These are phyloP conservation scores for Pichia sorboxylosa DNA, from an alignment of 1,139 yeast species.

Conservation along the genomic window DNA sequence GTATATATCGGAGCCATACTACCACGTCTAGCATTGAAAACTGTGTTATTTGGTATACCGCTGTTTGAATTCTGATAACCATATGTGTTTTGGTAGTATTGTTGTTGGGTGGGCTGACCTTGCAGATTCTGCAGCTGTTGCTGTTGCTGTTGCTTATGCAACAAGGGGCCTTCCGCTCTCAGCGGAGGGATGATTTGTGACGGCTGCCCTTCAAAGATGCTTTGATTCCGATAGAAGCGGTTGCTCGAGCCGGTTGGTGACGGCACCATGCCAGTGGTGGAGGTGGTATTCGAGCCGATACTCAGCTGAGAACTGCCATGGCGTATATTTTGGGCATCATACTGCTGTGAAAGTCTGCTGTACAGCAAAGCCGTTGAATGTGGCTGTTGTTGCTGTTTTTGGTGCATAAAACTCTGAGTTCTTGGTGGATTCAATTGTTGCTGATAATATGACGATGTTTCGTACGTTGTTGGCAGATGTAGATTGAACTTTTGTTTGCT, in stretches of 20 bases:
- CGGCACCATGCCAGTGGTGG: neutral
- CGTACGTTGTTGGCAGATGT: slow-evolving; percentile 40
- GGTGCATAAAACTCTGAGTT: neutral
- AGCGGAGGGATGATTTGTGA: slow-evolving; percentile 28
- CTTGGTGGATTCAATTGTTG: slow-evolving; percentile 5
- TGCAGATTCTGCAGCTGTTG: slow-evolving; percentile 21
- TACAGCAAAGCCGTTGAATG: no score
- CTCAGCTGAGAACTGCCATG: no score
- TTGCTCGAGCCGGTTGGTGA: no score
- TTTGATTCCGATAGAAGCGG: no score
- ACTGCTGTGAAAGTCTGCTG: neutral
- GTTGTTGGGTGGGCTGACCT: slow-evolving; percentile 20
- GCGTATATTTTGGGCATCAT: neutral
- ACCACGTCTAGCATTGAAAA: slow-evolving; percentile 13
- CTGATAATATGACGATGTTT: slow-evolving; percentile 19
- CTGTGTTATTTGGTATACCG: neutral
- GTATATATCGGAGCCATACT: slow-evolving; percentile 1
- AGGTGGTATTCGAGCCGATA: no score
- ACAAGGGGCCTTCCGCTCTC: slow-evolving; percentile 33
- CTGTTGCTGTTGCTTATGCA: slow-evolving; percentile 27
- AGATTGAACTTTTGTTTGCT: slow-evolving; percentile 13
- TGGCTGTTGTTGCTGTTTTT: slow-evolving; percentile 6
- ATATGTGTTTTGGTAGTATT: neutral
- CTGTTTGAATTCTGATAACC: neutral
- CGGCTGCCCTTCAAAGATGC: slow-evolving; percentile 11